Base-by-base conservation (phyloP, 805 yeast genomes). In the Nakazawaea holstii region DNA sequence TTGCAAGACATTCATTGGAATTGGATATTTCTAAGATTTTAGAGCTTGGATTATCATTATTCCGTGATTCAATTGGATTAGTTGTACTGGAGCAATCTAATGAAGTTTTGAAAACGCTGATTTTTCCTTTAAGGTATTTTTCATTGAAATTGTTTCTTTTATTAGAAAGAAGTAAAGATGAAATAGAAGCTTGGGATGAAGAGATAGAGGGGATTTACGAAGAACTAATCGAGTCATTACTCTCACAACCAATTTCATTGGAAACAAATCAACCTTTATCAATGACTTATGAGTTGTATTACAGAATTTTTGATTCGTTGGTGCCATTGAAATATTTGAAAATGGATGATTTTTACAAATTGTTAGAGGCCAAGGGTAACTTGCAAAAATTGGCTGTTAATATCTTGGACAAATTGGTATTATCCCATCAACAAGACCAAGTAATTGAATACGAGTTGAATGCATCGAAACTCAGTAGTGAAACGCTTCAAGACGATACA, bases 401-500 rank as follows among this genome's bases (percentile, higher is more conserved):
- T 1, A 53, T 77, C 13, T 61, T 84, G 41, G 62, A 61, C 20
- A 56, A 52, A 9, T 41, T 75, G 17, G 73, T 84, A 32, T 59
- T 69, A 5, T 61, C 60, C 13, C 64, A 60, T 29, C 91, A 84
- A 55, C 82, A 82, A 54, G 79, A 76, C 17, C 59, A 73, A 31
- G 84, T 82, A 2, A 73, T 85, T 43, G 89, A 84, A 43, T 76
- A 71, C 52, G 83, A 82, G 48, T 66, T 85, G 44, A 63, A 59
- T 28, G 77, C 74, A 40, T 64, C 74, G n/a, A 64, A 59, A 11
- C 52, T 63, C 7, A 49, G 50, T 14, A 1, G 63, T 8, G 67
- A 58, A 4, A 53, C 51, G 4, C 49, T 55, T 2, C 64, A 53
- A 9, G 55, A 52, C 7, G 61, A 54, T n/a, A 48, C 41, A 11